Evolutionary conservation across 2,329 filamentous ascomycete genomes (phyloP), one percentile per base, ranked within the genome.

Genomic region (Diaporthe nobilis): DNA sequence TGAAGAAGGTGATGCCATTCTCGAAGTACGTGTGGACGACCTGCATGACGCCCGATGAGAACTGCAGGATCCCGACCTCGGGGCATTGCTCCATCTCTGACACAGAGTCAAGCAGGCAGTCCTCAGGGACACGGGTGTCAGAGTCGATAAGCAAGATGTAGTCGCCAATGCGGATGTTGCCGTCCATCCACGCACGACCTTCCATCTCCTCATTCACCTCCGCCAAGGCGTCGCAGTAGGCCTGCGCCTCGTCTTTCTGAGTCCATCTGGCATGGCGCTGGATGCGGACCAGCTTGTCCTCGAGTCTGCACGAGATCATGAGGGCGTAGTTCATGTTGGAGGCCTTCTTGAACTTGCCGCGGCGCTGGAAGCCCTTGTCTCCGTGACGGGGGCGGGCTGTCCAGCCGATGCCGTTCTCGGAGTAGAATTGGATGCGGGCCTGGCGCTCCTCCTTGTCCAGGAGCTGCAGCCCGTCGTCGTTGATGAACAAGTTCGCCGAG

Each of bases 101-200:
- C 63, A 94, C 93, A 57, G 93, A 93, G 80, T 96, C 94, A 8
- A 96, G 87, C 76, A 96, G 87, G 80, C 94, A 96, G 83, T 96
- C 94, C 53, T 88, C 85, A 1, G 94, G 94, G 3, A 95, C 93
- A 83, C 93, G 93, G 42, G 94, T 95, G 83, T 95, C 94, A 2
- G 93, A 95, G 85, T 95, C 93, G 81, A 95, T 94, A 76, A 96
- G 86, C 44, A 94, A 86, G 76, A 96, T 94, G 83, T 95, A 96
- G 84, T 97, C 95, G 74, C 95, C 95, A 31, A 97, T 87, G 71
- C 95, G 94, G 79, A 98, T 93, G 83, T 97, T 95, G 77, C 95
- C 95, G 81, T 95, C 94, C 25, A 94, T 94, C 93, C 93, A 94
- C 39, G 93, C 93, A 39, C 92, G 90, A 25, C 92, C 91, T 74